Conservation (phyloP, 768 basidiomycete species). For the Lactarius pseudohatsudake region DNA sequence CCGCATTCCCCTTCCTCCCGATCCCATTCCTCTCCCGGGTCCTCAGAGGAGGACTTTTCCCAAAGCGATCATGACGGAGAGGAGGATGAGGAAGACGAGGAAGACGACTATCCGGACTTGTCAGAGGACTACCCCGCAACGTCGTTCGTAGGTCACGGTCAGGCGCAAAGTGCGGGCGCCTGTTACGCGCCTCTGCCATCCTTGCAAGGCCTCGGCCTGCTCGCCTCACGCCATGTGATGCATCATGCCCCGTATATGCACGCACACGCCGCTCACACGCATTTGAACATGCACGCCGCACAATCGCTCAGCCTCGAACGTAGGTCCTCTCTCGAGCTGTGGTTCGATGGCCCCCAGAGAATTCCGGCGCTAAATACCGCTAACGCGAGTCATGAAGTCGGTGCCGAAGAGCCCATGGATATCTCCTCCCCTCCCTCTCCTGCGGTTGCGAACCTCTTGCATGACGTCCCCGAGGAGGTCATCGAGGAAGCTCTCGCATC, state of each 20-base stretch:
- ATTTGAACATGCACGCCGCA: slow-evolving; percentile 14
- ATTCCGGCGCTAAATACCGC: not conserved
- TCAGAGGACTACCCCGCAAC: slow-evolving; percentile 29
- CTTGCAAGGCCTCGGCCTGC: slow-evolving; percentile 28
- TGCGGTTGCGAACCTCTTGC: slow-evolving; percentile 1
- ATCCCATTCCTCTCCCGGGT: slow-evolving; percentile 38
- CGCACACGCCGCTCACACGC: slow-evolving; percentile 19
- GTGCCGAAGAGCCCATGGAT: slow-evolving; percentile 22
- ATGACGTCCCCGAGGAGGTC: slow-evolving; percentile 9
- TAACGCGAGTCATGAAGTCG: not conserved
- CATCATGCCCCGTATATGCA: slow-evolving; percentile 25
- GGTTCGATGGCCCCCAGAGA: slow-evolving; percentile 21
- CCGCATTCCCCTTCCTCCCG: slow-evolving; percentile 44
- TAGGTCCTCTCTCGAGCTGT: slow-evolving; percentile 21
- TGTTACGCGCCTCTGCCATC: slow-evolving; percentile 28
- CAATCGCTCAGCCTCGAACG: slow-evolving; percentile 18
- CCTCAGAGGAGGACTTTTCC: slow-evolving; percentile 36
- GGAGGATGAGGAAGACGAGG: slow-evolving; percentile 42
- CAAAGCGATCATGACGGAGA: slow-evolving; percentile 19
- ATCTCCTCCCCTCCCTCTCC: slow-evolving; percentile 20
- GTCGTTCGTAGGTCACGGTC: slow-evolving; percentile 10
- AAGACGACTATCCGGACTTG: slow-evolving; percentile 53
- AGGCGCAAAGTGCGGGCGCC: slow-evolving; percentile 13
- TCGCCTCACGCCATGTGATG: slow-evolving; percentile 27
- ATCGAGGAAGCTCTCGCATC: slow-evolving; percentile 18